A percentile compares a stretch with the other conserved stretches of the same genome.
Conservation (phyloP, 352 stramenopile species). For the Phytophthora constricta region DNA sequence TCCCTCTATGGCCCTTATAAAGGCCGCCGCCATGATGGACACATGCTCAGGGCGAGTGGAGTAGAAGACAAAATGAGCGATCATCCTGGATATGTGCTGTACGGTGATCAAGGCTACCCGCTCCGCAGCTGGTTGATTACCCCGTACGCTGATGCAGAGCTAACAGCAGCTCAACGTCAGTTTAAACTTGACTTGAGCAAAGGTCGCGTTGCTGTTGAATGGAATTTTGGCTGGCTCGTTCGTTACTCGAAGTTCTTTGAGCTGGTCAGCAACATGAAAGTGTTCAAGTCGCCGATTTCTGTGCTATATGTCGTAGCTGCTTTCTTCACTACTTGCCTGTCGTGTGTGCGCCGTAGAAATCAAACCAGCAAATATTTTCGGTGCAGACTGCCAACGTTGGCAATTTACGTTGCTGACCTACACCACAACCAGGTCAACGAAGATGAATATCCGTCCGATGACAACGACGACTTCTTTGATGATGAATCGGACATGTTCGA, state of each 20-base stretch:
- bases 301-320: constrained; percentile 1
- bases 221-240: constrained; percentile 9
- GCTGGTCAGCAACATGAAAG: constrained; percentile 3
- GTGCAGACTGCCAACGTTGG: constrained; percentile 2
- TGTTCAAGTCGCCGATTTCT: background rate
- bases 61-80: background rate
- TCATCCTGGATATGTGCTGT: background rate
- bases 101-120: constrained; percentile 11
- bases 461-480: constrained; percentile 3
- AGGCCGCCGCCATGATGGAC: background rate
- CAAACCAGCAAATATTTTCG: constrained; percentile 1
- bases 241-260: constrained; percentile 16
- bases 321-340: background rate
- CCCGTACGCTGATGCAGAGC: background rate
- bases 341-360: background rate
- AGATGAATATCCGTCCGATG: constrained; percentile 1
- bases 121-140: constrained; percentile 3
- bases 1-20: background rate
- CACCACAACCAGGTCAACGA: background rate
- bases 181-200: constrained; percentile 10
- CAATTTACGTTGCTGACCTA: background rate
- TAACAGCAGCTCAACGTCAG: background rate
- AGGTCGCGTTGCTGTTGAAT: constrained; percentile 4
- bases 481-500: background rate
- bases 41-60: background rate